Evolutionary conservation across 2,329 filamentous ascomycete genomes (phyloP).

Genomic region (Fusarium solani-melongenae): DNA sequence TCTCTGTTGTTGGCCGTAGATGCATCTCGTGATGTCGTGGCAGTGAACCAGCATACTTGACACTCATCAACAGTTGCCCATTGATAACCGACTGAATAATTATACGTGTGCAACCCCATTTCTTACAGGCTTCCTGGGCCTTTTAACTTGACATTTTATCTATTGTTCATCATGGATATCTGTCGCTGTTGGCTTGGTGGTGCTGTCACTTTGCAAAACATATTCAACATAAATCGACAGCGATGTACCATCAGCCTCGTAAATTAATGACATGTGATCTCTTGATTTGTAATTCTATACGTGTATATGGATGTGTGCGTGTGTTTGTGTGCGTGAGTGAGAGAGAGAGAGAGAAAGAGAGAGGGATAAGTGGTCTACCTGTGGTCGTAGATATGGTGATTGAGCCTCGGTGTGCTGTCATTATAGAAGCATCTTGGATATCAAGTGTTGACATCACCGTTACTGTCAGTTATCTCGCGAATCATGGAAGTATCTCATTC

Average conservation of each 20-base stretch:
- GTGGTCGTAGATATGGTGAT: no score
- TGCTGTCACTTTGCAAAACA: neutral
- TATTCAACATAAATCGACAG: neutral
- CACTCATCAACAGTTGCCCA: neutral
- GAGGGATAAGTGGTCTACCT: neutral
- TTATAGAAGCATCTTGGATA: accelerated
- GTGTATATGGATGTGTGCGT: neutral
- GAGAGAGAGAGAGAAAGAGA: no score
- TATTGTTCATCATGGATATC: neutral
- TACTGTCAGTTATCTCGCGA: no score
- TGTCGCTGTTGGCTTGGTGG: neutral
- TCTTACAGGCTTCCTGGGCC: no score
- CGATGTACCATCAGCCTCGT: neutral
- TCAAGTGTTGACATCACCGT: neutral
- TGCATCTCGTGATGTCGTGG: neutral
- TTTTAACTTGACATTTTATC: neutral
- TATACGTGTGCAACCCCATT: no score
- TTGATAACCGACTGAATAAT: neutral
- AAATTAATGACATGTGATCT: no score
- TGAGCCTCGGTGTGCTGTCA: neutral
- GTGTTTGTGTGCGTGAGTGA: neutral
- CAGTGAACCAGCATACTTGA: neutral
- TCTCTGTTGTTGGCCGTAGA: neutral
- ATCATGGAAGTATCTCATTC: neutral
- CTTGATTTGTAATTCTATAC: accelerated